Evolutionary conservation across 2,329 filamentous ascomycete species (phyloP).

Genomic region (Colletotrichum shisoi): DNA sequence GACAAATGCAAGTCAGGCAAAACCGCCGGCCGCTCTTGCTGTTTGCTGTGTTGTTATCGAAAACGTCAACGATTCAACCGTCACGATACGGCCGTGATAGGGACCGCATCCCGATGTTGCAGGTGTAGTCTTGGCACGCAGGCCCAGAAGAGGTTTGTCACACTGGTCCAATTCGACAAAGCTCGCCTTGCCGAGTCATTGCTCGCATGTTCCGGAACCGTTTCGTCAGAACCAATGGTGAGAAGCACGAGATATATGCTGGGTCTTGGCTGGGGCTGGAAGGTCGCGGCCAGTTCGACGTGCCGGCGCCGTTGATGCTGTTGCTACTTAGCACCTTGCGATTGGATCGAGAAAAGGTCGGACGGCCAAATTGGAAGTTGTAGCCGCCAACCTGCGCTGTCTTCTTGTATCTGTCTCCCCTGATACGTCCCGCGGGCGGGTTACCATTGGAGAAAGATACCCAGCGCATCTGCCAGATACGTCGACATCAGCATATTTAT

Average conservation of each 20-base stretch:
- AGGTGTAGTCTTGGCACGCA: background rate
- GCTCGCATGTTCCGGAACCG: background rate
- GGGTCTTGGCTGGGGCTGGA: conserved; percentile 3
- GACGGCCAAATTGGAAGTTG: background rate
- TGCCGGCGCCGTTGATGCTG: background rate
- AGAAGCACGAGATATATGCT: background rate
- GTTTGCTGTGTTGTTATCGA: background rate
- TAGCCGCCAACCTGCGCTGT: background rate
- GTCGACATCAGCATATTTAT: background rate
- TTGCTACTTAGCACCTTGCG: background rate
- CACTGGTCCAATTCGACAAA: background rate
- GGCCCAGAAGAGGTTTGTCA: background rate
- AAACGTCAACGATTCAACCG: background rate
- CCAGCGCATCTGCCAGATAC: background rate
- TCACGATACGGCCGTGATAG: background rate
- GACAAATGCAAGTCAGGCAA: background rate
- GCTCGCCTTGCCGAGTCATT: background rate
- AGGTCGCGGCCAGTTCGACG: background rate
- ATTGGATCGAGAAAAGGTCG: background rate
- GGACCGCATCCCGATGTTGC: background rate
- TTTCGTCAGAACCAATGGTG: background rate
- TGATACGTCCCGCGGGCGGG: background rate
- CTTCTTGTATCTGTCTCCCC: background rate
- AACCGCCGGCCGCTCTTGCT: background rate
- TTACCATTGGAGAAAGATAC: background rate